Percentiles rank a stretch among this genome's conserved stretches.
Evolutionary conservation across 208 protist species (phyloP).

Genomic region (Balamuthia mandrillaris): DNA sequence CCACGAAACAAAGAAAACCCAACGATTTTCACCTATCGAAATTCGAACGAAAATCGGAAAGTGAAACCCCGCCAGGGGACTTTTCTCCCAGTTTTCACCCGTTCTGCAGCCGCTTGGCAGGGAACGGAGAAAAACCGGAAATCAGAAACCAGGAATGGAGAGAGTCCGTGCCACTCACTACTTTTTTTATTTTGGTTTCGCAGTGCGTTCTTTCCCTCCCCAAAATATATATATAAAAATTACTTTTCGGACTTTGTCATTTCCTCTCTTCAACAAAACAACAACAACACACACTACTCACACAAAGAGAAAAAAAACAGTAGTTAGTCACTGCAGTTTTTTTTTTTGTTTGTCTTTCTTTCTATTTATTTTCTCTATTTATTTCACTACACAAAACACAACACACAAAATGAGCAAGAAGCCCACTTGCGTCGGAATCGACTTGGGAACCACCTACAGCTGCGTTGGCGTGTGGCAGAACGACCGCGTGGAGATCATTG

Average conservation of each 20-base stretch:
- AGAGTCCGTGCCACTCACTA: too few species aligned
- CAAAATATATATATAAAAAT: neutral
- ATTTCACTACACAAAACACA: neutral
- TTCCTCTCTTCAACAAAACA: neutral
- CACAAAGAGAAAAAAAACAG: neutral
- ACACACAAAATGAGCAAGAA: neutral
- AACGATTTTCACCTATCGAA: too few species aligned
- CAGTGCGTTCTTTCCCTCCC: neutral
- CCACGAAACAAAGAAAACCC: too few species aligned
- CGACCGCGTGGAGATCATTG: conserved; percentile 95
- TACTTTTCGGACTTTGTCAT: too few species aligned
- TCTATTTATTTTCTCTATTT: neutral
- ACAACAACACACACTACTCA: neutral
- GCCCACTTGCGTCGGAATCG: conserved; percentile 79
- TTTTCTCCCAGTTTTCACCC: too few species aligned
- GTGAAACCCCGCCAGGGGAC: too few species aligned
- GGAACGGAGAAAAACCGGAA: too few species aligned
- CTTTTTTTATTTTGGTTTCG: neutral
- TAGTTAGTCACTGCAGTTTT: neutral
- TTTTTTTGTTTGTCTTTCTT: neutral
- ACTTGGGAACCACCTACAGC: conserved; percentile 91
- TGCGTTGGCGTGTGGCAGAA: conserved; percentile 95
- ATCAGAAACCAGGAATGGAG: too few species aligned
- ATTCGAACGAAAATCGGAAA: too few species aligned
- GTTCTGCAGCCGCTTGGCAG: too few species aligned